Base-by-base conservation (phyloP, 169 alveolate species). In the Cryptosporidium sp. region DNA sequence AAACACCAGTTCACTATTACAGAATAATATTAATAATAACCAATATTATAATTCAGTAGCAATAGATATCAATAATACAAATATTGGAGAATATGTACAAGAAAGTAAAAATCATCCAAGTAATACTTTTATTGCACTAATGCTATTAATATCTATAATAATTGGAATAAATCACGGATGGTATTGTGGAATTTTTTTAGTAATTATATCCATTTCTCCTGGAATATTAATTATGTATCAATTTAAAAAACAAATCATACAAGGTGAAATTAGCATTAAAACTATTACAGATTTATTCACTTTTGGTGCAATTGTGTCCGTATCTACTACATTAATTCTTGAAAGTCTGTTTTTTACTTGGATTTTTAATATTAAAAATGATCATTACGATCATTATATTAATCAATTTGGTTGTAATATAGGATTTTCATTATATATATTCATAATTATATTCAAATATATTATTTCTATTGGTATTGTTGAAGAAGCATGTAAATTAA, bases 251-350 rank as follows among this genome's bases (percentile, higher is more conserved):
- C 21, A 39, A 4, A 55, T 55, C 4, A 80, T 21, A 43, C 18
- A 80, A 1, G 59, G 9, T 3, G 73, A 65, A 33, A 14, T 80
- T 26, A 31, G 55, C 16, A 41, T 80, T 29, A 29, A 43, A 21
- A 61, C 62, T 3, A 41, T 65, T 9, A n/a, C 68, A 29, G 89
- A 80, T 16, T 41, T 80, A 23, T 62, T 80, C 48, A 16, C 65
- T 14, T 59, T 65, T n/a, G 89, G 89, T 43, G 71, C 80, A 59
- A 80, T 73, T 14, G n/a, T 80, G 4, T 80, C 89, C 4, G 67
- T 62, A 21, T n/a, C 39, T 8, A 23, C 59, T 14, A 48, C 89
- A 29, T 37, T 80, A 21, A 16, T 59, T 21, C n/a, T 80, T 1
- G 89, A 80, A 48, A 48, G 89, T 8, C 21, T 80, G 7, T 12